phyloP scores from a whole-genome alignment of 805 yeast species.

The Cyberlindnera meyerae region DNA sequence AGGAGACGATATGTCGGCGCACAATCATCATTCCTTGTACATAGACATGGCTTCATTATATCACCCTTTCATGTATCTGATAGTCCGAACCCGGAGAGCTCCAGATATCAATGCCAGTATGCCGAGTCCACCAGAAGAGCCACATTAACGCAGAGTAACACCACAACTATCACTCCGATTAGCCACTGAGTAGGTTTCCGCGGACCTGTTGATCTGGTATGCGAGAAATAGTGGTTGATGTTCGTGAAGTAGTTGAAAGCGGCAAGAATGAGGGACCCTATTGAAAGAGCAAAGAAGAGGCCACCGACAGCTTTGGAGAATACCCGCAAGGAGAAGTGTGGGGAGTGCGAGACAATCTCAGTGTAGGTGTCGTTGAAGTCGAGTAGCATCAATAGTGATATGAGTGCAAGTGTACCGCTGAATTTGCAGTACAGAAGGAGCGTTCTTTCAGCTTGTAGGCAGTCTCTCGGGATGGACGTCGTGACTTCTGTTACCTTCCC shows the following conservation, averaged over 20 bases:
- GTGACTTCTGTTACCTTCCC: slow-evolving; percentile 12
- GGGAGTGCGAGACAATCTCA: slow-evolving; percentile 1
- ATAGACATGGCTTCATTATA: too few relatives aligned
- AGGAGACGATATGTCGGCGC: too few relatives aligned
- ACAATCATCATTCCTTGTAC: too few relatives aligned
- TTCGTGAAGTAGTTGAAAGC: slow-evolving; percentile 20
- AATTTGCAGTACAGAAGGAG: slow-evolving; percentile 22
- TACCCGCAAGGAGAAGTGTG: slow-evolving; percentile 2
- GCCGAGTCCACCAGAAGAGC: slow-evolving; percentile 14
- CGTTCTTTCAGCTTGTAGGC: slow-evolving; percentile 26
- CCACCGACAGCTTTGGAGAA: slow-evolving; percentile 15
- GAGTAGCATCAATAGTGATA: slow-evolving; percentile 19
- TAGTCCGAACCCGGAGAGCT: too few relatives aligned
- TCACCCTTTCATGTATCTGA: too few relatives aligned
- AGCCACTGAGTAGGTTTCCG: slow-evolving; percentile 12
- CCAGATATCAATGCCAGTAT: slow-evolving; percentile 9
- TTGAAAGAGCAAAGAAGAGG: slow-evolving; percentile 12
- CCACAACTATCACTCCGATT: slow-evolving; percentile 5
- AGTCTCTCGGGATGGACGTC: slow-evolving; percentile 25
- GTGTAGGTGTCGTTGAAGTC: slow-evolving; percentile 15
- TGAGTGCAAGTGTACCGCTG: slow-evolving; percentile 15
- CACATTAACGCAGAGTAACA: slow-evolving; percentile 15
- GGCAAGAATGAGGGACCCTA: slow-evolving; percentile 15
- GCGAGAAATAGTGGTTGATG: slow-evolving; percentile 14
- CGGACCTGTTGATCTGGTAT: slow-evolving; percentile 12